Base-by-base conservation (phyloP, 164 flowering plant species). In the Sextonia rubra region DNA sequence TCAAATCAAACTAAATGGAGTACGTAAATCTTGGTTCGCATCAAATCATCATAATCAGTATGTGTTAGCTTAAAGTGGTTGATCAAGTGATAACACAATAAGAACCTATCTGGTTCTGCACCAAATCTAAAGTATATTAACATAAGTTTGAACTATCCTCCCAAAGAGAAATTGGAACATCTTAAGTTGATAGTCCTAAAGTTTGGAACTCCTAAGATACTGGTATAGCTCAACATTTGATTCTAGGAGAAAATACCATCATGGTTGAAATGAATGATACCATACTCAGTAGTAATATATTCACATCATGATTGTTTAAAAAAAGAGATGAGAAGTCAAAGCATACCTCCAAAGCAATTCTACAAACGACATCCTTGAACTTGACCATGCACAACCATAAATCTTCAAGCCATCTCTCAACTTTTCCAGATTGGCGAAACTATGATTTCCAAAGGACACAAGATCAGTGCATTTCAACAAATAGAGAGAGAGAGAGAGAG, bases 361-460 rank as follows among this genome's bases (percentile, higher is more conserved):
- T 77, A 70, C 72, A 75, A 58, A 90, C 83, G 68, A 83, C 84
- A 81, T 93, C 98, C 80, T 85, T 93, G 64, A 96, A 87, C 83
- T 82, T 93, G 49, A 80, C 24, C 94, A 93, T 86, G 91, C 90
- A 86, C 27, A 55, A 76, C 99, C 99, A 96, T 47, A 86, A 83
- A 55, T 91, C 97, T 76, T 88, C 91, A 69, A 85, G 85, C 94
- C 94, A 96, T 75, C 87, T 86, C 74, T 90, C 98, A 74, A 91
- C 86, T 80, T 80, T 85, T 78, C 90, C 92, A 79, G 80, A 85
- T 70, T 79, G 87, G 37, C 77, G 86, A 78, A 87, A 91, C 98
- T 96, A 80, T 23, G 22, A 29, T 29, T 49, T 24, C 22, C 58
- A 69, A 17, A 69, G 12, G n/a, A 17, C 58, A 17, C 4, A 3